Conservation (phyloP, 768 basidiomycete species). For the Boletus barrowsii region DNA sequence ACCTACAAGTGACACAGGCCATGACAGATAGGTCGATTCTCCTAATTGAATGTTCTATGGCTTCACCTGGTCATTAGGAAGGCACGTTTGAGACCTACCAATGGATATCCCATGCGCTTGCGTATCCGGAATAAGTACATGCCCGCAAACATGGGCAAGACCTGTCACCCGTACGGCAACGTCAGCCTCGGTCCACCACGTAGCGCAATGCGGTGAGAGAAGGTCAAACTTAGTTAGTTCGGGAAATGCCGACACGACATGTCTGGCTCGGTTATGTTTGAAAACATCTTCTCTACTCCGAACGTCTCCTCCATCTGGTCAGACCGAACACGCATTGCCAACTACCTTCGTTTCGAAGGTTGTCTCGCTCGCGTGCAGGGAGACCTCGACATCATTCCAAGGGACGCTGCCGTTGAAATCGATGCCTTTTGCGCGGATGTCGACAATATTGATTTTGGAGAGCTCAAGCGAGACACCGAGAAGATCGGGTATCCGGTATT, state of each 20-base stretch:
- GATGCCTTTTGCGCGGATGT: constrained; percentile 32
- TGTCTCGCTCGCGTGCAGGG: constrained; percentile 39
- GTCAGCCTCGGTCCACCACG: background rate
- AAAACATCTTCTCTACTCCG: constrained; percentile 39
- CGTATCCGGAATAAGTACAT: constrained; percentile 33
- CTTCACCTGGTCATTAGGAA: background rate
- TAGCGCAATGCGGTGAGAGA: too few relatives aligned
- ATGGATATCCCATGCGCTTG: constrained; percentile 5
- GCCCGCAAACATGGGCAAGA: constrained; percentile 26
- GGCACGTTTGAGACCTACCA: background rate
- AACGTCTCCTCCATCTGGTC: constrained; percentile 40
- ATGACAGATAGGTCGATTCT: too few relatives aligned
- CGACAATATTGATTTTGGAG: constrained; percentile 37
- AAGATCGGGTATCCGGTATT: constrained; percentile 45
- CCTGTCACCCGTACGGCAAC: constrained; percentile 12
- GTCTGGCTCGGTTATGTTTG: constrained; percentile 29
- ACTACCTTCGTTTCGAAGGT: constrained; percentile 32
- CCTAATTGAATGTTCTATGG: too few relatives aligned
- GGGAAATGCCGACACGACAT: constrained; percentile 40
- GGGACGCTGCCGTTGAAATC: constrained; percentile 36
- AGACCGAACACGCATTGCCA: constrained; percentile 26
- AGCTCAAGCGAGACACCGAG: constrained; percentile 38
- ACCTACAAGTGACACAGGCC: too few relatives aligned
- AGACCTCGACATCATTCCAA: constrained; percentile 38
- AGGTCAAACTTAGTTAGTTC: constrained; percentile 16